Conservation (phyloP, 31 red algal species). For the Pterothamnion heteromorphum region DNA sequence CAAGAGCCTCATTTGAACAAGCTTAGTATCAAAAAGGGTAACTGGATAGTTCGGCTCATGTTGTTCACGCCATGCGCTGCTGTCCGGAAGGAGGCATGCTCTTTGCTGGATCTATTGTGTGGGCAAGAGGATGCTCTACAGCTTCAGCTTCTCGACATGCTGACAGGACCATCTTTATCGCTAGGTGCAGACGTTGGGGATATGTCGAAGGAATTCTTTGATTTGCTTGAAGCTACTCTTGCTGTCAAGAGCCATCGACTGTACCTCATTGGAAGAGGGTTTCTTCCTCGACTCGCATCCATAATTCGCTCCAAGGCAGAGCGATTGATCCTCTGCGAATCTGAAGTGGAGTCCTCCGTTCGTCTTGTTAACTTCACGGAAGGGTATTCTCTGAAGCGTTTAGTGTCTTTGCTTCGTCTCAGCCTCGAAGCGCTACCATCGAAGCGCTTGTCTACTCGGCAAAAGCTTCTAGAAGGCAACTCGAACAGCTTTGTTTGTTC, state of each 20-base stretch:
- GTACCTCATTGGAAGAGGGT: conserved; percentile 57
- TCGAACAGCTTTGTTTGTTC: conserved; percentile 54
- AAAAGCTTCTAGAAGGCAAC: conserved; percentile 51
- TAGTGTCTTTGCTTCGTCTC: conserved; percentile 62
- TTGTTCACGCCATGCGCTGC: conserved; percentile 57
- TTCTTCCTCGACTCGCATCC: conserved; percentile 56
- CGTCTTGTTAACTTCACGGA: conserved; percentile 62
- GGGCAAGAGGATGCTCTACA: conserved; percentile 65
- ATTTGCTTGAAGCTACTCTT: conserved; percentile 58
- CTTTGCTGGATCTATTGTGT: conserved; percentile 50
- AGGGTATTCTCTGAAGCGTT: conserved; percentile 67
- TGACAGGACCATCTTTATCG: conserved; percentile 63
- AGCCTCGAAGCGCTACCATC: conserved; percentile 60
- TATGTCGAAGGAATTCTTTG: conserved; percentile 72
- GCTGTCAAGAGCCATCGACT: conserved; percentile 48
- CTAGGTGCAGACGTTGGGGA: conserved; percentile 61
- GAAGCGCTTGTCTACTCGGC: conserved; percentile 12
- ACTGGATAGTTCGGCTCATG: conserved; percentile 74
- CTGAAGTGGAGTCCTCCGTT: conserved; percentile 57
- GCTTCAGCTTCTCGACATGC: conserved; percentile 59
- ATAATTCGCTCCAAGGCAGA: conserved; percentile 57
- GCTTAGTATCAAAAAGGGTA: conserved; percentile 58
- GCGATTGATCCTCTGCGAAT: conserved; percentile 51
- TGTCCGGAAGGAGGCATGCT: conserved; percentile 52
- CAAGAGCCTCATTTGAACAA: too few species aligned